These are phyloP conservation scores for Nevesoporus exiguus DNA, from an alignment of 768 basidiomycete genomes.

Conservation along the genomic window DNA sequence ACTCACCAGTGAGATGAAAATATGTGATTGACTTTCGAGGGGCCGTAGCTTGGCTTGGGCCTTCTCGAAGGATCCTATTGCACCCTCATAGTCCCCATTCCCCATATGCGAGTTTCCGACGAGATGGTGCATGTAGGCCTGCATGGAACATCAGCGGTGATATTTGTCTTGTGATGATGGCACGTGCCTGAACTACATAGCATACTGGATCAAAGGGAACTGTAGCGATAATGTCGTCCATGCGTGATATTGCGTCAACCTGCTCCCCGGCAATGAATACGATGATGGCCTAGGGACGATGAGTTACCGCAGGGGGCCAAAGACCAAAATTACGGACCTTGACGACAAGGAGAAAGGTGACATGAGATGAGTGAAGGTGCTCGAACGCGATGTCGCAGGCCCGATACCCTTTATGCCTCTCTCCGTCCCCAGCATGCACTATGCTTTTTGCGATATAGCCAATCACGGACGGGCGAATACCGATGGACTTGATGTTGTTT, in stretches of 20 bases:
- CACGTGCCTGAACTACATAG: not conserved
- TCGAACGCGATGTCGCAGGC: not conserved
- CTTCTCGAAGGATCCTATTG: not conserved
- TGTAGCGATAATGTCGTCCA: not conserved
- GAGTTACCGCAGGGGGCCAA: not conserved
- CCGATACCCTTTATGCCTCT: not conserved
- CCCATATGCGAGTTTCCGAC: not conserved
- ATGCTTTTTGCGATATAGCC: not conserved
- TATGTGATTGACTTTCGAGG: not conserved
- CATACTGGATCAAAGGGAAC: not conserved
- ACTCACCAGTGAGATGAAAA: not conserved
- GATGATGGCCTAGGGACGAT: not conserved
- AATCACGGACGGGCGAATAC: not conserved
- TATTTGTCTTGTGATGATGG: not conserved
- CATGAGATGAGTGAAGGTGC: not conserved
- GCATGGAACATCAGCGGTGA: not conserved
- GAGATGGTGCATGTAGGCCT: conserved; percentile 1
- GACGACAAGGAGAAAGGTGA: not conserved
- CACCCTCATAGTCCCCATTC: not conserved
- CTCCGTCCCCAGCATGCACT: not conserved
- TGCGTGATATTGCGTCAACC: not conserved
- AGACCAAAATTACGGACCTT: not conserved
- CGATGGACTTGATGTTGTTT: not conserved
- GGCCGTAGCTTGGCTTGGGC: not conserved
- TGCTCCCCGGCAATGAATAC: not conserved